Evolutionary conservation across 73 alveolate genomes (phyloP).

Genomic region (Blepharisma japonicum): DNA sequence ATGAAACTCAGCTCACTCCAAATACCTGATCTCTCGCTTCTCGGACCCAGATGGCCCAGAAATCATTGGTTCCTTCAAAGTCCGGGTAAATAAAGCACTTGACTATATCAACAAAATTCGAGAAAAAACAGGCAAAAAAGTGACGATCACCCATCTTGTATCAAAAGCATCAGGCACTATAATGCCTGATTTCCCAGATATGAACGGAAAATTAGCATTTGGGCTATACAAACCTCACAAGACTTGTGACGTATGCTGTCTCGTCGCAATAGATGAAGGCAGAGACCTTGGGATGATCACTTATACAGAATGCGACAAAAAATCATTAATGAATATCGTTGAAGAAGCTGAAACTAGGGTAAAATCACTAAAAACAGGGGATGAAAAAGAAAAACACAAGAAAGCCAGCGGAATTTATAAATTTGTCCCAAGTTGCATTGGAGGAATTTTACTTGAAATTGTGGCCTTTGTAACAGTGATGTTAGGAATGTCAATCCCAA

Average conservation of each 20-base stretch:
- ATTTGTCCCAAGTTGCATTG: conserved; percentile 4
- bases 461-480: not conserved
- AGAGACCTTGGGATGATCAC: not conserved
- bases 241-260: not conserved
- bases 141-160: conserved; percentile 9
- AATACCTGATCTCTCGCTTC: not conserved
- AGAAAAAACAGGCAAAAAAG: not conserved
- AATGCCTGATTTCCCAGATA: not conserved
- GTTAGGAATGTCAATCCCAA: not conserved
- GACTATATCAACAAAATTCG: not conserved
- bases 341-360: conserved; percentile 14
- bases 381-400: not conserved
- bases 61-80: not conserved
- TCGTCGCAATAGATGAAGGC: conserved; percentile 19
- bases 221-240: not conserved
- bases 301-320: not conserved
- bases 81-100: not conserved
- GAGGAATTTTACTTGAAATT: conserved; percentile 16
- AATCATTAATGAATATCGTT: not conserved
- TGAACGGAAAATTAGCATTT: not conserved
- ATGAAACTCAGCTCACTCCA: not conserved
- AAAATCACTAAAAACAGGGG: conserved; percentile 14
- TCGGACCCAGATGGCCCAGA: not conserved
- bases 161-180: not conserved
- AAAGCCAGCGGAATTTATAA: conserved; percentile 6